These are phyloP conservation scores for Dendrobium catenatum DNA, from an alignment of 106 monocot species.

Conservation along the genomic window DNA sequence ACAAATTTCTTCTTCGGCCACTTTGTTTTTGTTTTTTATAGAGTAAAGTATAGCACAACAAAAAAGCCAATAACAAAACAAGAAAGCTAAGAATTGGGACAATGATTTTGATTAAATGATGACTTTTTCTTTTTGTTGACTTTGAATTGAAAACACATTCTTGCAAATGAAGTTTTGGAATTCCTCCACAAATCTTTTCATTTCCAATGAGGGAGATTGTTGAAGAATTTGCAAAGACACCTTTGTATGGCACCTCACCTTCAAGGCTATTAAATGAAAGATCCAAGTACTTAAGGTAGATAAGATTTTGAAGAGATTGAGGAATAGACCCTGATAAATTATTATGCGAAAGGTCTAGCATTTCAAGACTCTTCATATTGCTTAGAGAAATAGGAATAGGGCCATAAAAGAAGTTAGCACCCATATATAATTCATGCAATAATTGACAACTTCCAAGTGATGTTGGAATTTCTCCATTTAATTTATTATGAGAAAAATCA, in stretches of 20 bases:
- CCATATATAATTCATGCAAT: conserved; percentile 10
- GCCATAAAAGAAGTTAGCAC: conserved; percentile 13
- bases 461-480: conserved; percentile 10
- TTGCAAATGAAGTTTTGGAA: not conserved
- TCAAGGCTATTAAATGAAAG: conserved; percentile 25
- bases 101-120: not conserved
- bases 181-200: conserved; percentile 9
- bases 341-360: conserved; percentile 17
- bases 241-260: conserved; percentile 11
- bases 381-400: conserved; percentile 5
- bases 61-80: not conserved
- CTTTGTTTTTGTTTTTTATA: not conserved
- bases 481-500: conserved; percentile 1
- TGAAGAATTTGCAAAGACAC: conserved; percentile 6
- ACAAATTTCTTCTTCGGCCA: not conserved
- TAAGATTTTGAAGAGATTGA: not conserved
- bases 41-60: too few species aligned
- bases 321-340: conserved; percentile 14
- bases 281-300: not conserved
- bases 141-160: not conserved
- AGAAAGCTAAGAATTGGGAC: not conserved
- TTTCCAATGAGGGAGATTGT: conserved; percentile 14
- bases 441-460: not conserved
- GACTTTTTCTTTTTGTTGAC: not conserved
- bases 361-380: not conserved